Evolutionary conservation across 164 flowering plant species (phyloP).

Genomic region (Berberis thunbergii): DNA sequence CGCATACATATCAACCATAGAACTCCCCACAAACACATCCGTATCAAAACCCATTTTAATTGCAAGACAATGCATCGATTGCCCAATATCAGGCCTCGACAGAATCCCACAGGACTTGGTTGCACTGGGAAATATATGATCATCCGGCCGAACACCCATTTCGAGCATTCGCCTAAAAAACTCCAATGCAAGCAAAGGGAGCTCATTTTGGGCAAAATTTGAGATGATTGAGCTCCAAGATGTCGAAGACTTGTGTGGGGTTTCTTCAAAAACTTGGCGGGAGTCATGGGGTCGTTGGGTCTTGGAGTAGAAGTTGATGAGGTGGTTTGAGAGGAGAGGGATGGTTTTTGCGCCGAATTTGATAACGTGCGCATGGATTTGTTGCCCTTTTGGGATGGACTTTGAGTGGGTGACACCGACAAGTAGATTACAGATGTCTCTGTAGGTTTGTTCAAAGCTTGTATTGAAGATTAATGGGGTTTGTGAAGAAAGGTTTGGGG

Average conservation of each 20-base stretch:
- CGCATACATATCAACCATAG: constrained; percentile 82
- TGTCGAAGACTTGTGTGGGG: constrained; percentile 30
- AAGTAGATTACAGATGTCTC: constrained; percentile 43
- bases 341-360: constrained; percentile 44
- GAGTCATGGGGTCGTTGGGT: constrained; percentile 47
- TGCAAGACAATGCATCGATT: constrained; percentile 46
- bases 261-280: constrained; percentile 49
- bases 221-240: constrained; percentile 89
- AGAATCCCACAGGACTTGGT: constrained; percentile 57
- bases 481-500: neutral
- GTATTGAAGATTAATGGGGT: neutral
- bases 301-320: constrained; percentile 86
- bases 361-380: constrained; percentile 67
- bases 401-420: constrained; percentile 42
- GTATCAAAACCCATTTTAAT: constrained; percentile 47
- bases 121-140: constrained; percentile 58
- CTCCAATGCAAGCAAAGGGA: constrained; percentile 48
- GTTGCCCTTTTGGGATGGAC: constrained; percentile 46
- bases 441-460: constrained; percentile 30
- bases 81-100: constrained; percentile 32
- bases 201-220: constrained; percentile 70
- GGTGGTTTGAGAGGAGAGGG: constrained; percentile 57
- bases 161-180: constrained; percentile 50
- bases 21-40: constrained; percentile 79
- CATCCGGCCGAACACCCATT: constrained; percentile 39